These are phyloP conservation scores for Schwanniomyces sp. DNA, from an alignment of 805 yeast genomes.

Conservation along the genomic window DNA sequence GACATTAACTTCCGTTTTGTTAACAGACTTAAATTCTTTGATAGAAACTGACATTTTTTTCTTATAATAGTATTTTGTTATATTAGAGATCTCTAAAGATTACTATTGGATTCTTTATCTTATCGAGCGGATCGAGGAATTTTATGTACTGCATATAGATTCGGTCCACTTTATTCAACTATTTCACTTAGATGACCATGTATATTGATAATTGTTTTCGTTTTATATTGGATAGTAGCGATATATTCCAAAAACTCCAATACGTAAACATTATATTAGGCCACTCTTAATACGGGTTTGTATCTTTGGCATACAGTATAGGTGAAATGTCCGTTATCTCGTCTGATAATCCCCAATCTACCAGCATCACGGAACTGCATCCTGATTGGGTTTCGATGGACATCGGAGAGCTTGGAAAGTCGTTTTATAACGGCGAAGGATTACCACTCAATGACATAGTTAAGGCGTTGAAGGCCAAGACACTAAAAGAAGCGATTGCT, in stretches of 20 bases:
- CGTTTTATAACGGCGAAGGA: conserved; percentile 42
- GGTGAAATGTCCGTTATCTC: conserved; percentile 1
- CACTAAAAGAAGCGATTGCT: conserved; percentile 37
- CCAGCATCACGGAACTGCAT: conserved; percentile 12
- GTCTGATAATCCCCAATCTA: not conserved
- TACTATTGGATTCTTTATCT: not conserved
- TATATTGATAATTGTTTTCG: not conserved
- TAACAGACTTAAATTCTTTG: not conserved
- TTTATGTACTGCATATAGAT: not conserved
- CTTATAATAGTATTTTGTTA: not conserved
- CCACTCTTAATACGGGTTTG: not conserved
- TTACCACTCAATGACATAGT: conserved; percentile 41
- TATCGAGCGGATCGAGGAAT: not conserved
- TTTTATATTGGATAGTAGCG: not conserved
- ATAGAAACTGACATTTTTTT: conserved; percentile 2
- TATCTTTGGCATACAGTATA: not conserved
- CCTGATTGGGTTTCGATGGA: conserved; percentile 57
- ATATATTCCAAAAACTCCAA: not conserved
- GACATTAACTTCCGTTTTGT: conserved; percentile 1
- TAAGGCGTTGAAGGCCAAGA: conserved; percentile 33
- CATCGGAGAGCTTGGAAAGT: conserved; percentile 43
- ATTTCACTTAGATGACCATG: not conserved
- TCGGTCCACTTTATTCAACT: not conserved
- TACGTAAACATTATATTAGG: not conserved
- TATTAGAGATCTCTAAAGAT: not conserved